Conservation (phyloP, 2,329 filamentous ascomycete species). For the Exophiala sideris region DNA sequence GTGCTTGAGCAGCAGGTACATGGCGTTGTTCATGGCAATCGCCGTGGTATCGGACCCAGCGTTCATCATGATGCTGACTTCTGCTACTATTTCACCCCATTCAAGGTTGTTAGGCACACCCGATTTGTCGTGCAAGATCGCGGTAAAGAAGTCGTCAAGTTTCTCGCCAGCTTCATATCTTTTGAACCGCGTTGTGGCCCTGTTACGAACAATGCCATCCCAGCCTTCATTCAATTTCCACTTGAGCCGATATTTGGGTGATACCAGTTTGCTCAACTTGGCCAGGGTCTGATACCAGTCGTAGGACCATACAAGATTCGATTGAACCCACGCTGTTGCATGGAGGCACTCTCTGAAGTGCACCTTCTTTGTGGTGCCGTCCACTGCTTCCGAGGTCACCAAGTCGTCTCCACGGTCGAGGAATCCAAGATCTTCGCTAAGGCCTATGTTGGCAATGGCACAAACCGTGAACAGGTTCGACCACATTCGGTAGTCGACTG, state of each 20-base stretch:
- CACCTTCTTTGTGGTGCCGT: constrained; percentile 35
- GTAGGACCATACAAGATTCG: constrained; percentile 28
- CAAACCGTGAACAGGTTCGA: constrained; percentile 38
- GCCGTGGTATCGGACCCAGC: constrained; percentile 14
- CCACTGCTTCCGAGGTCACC: background rate
- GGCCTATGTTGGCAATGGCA: constrained; percentile 40
- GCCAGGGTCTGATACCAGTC: constrained; percentile 25
- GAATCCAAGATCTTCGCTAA: constrained; percentile 37
- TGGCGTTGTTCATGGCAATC: background rate
- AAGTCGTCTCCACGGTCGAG: constrained; percentile 36
- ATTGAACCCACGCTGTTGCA: constrained; percentile 12
- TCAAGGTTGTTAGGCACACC: constrained; percentile 44
- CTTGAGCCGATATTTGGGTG: constrained; percentile 21
- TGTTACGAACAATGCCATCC: constrained; percentile 46
- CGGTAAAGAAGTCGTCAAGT: constrained; percentile 54
- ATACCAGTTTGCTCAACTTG: constrained; percentile 19
- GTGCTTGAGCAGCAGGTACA: constrained; percentile 6
- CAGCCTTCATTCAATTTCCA: constrained; percentile 33
- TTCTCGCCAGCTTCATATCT: constrained; percentile 51
- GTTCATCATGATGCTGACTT: constrained; percentile 1
- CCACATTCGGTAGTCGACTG: constrained; percentile 38
- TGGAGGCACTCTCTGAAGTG: constrained; percentile 3
- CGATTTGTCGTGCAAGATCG: constrained; percentile 32
- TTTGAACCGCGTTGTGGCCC: constrained; percentile 42
- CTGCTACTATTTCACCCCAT: background rate